Conservation (phyloP, 805 yeast genomes). For the Starmerella scarabaei region DNA sequence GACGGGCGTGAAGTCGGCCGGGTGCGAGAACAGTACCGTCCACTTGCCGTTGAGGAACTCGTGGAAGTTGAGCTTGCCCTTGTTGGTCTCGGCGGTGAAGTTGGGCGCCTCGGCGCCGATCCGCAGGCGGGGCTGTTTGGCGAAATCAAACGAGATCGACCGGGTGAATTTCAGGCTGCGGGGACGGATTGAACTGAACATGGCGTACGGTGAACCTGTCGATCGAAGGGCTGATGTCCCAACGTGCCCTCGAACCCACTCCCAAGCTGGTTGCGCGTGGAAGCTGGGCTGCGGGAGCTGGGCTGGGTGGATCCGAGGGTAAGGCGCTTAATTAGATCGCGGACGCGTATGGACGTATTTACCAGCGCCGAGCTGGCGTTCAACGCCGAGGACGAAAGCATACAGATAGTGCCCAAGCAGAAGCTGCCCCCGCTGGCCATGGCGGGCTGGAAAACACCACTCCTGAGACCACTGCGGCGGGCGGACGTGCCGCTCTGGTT, state of each 20-base stretch:
- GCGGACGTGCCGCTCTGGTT: slow-evolving; percentile 73
- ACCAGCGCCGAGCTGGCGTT: slow-evolving; percentile 53
- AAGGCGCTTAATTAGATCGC: no score
- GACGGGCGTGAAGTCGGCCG: slow-evolving; percentile 93
- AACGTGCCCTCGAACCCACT: no score
- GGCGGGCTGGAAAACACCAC: slow-evolving; percentile 50
- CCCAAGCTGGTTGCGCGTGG: no score
- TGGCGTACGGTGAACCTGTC: background rate
- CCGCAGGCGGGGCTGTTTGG: slow-evolving; percentile 39
- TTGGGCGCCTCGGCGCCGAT: slow-evolving; percentile 82
- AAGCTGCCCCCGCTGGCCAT: slow-evolving; percentile 50
- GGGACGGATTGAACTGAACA: background rate
- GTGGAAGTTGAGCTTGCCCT: slow-evolving; percentile 76
- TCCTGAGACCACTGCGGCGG: slow-evolving; percentile 53
- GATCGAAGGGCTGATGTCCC: no score
- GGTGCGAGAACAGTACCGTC: slow-evolving; percentile 85
- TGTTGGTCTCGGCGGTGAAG: slow-evolving; percentile 69
- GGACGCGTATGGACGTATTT: slow-evolving; percentile 6
- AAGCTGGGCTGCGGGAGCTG: no score
- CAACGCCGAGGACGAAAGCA: slow-evolving; percentile 65
- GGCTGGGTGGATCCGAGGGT: no score
- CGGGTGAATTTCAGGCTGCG: background rate
- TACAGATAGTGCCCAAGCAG: slow-evolving; percentile 69
- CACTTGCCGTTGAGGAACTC: slow-evolving; percentile 66
- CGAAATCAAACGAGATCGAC: slow-evolving; percentile 18